These are phyloP conservation scores for Pichia sp. DNA, from an alignment of 1,139 yeast species.

Conservation along the genomic window DNA sequence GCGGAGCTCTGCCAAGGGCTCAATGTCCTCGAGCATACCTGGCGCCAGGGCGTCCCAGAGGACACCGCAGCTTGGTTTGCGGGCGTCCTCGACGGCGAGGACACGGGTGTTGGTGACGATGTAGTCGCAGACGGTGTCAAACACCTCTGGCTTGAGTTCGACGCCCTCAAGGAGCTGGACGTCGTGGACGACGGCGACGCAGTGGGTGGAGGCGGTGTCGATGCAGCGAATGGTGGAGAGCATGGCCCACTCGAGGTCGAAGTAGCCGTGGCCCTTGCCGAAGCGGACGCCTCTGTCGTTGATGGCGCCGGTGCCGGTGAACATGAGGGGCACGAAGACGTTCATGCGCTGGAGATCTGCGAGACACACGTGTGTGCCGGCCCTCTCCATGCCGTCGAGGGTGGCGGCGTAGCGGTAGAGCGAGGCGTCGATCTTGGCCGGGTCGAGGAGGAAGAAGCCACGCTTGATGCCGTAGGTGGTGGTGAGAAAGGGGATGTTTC, in stretches of 20 bases:
- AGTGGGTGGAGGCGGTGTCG: slow-evolving; percentile 19
- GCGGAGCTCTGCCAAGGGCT: not conserved
- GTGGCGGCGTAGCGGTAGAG: slow-evolving; percentile 27
- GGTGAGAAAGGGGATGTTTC: slow-evolving; percentile 26
- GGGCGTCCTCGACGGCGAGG: slow-evolving; percentile 19
- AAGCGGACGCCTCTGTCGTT: slow-evolving; percentile 29
- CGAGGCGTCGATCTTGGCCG: slow-evolving; percentile 21
- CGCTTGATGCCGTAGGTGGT: slow-evolving; percentile 30
- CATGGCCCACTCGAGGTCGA: slow-evolving; percentile 33
- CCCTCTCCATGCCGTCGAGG: slow-evolving; percentile 30
- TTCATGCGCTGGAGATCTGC: slow-evolving; percentile 18
- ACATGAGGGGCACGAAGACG: slow-evolving; percentile 23
- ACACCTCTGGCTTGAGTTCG: slow-evolving; percentile 27
- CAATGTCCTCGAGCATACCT: slow-evolving; percentile 22
- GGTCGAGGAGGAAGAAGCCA: slow-evolving; percentile 29
- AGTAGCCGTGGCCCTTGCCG: slow-evolving; percentile 32
- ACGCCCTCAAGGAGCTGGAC: slow-evolving; percentile 27
- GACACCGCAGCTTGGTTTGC: slow-evolving; percentile 29
- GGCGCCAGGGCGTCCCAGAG: slow-evolving; percentile 28
- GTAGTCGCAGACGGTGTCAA: slow-evolving; percentile 31
- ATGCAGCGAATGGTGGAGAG: slow-evolving; percentile 26
- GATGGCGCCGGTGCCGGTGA: slow-evolving; percentile 32
- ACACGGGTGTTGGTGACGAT: slow-evolving; percentile 26
- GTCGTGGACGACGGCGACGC: slow-evolving; percentile 31
- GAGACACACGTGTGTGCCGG: slow-evolving; percentile 21